Percentiles rank a stretch among this genome's conserved stretches.
Conservation (phyloP, 1,284 basidiomycete genomes). For the Puccinia hordei region DNA sequence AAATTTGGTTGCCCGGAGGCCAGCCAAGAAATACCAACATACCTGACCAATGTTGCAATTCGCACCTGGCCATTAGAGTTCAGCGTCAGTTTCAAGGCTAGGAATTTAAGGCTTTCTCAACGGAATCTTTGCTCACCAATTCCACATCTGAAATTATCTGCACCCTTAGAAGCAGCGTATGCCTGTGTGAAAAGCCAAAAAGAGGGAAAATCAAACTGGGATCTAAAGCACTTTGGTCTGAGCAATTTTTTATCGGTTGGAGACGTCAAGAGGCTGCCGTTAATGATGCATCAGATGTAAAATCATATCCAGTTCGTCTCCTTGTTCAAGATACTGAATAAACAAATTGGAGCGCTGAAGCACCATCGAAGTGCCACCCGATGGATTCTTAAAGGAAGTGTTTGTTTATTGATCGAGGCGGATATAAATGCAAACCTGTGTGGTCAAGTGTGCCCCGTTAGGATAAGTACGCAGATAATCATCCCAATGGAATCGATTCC, state of each 20-base stretch:
- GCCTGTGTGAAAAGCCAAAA: conserved; percentile 4
- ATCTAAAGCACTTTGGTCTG: background rate
- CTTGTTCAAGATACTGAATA: background rate
- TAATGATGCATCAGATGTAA: background rate
- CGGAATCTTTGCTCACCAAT: conserved; percentile 16
- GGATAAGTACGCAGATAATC: conserved; percentile 41
- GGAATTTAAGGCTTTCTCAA: background rate
- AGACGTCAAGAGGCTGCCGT: background rate
- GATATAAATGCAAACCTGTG: conserved; percentile 27
- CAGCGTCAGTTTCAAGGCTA: background rate
- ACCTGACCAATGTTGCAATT: conserved; percentile 46
- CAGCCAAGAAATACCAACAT: background rate
- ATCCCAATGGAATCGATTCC: conserved; percentile 35
- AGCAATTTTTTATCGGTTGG: background rate
- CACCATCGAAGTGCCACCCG: background rate
- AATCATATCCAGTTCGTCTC: background rate
- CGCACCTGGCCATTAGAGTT: conserved; percentile 5
- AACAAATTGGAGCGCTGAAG: background rate
- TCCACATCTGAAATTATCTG: conserved; percentile 40
- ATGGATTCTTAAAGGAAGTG: background rate
- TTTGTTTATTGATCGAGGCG: background rate
- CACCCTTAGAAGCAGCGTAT: conserved; percentile 39
- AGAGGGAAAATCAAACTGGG: background rate
- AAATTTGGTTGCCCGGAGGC: background rate
- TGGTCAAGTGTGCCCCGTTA: conserved; percentile 17